phyloP scores from a whole-genome alignment of 495 filamentous ascomycete genomes.

The Podospora didyma region DNA sequence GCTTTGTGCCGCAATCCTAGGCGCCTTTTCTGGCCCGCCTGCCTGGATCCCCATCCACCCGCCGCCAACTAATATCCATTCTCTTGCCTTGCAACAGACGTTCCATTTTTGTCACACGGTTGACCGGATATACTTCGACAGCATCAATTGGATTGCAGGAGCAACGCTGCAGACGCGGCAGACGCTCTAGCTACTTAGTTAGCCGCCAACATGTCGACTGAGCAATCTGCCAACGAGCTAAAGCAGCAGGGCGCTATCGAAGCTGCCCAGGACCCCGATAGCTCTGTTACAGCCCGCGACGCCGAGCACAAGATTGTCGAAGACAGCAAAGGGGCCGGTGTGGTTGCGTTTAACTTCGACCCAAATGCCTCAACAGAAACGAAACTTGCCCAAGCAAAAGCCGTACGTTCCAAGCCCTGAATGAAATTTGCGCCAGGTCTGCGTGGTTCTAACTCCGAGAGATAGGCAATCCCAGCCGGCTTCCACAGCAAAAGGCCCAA shows the following conservation, averaged over 20 bases:
- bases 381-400: conserved; percentile 73
- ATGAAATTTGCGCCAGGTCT: not conserved
- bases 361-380: conserved; percentile 79
- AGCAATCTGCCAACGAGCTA: conserved; percentile 51
- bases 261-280: conserved; percentile 64
- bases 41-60: conserved; percentile 3
- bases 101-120: not conserved
- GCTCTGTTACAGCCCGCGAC: conserved; percentile 61
- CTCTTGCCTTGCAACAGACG: not conserved
- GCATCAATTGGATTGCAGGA: conserved; percentile 19
- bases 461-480: conserved; percentile 46
- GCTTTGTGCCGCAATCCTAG: not conserved
- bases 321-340: conserved; percentile 72
- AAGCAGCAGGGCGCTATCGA: conserved; percentile 76
- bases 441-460: conserved; percentile 9
- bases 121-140: not conserved
- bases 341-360: conserved; percentile 78
- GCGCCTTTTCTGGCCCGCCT: conserved; percentile 1
- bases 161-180: conserved; percentile 16
- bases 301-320: conserved; percentile 67
- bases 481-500: conserved; percentile 61
- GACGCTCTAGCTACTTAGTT: conserved; percentile 8
- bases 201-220: conserved; percentile 36
- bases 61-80: not conserved
- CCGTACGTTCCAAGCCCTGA: conserved; percentile 54